Conservation (phyloP, 2,329 filamentous ascomycete species). For the Pseudocercospora crystallina region DNA sequence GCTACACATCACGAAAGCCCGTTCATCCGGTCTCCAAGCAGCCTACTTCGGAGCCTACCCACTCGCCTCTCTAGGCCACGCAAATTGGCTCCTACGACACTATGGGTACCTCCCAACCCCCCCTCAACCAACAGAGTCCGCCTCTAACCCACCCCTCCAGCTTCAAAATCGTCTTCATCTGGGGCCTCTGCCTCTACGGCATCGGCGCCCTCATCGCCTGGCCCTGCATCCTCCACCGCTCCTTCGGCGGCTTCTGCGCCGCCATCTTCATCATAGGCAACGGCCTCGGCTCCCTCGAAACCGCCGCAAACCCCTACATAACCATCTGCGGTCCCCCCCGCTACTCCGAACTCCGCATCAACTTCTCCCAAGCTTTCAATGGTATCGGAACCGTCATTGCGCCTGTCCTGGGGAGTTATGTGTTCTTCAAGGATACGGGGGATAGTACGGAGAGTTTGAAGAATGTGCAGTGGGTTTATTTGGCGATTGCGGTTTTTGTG, state of each 20-base stretch:
- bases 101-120: conserved; percentile 41
- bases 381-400: conserved; percentile 59
- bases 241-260: conserved; percentile 61
- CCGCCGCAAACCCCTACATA: conserved; percentile 57
- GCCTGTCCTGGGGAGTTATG: conserved; percentile 59
- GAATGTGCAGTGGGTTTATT: conserved; percentile 65
- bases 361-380: conserved; percentile 60
- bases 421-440: conserved; percentile 60
- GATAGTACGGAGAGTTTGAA: conserved; percentile 51
- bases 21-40: conserved; percentile 45
- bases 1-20: conserved; percentile 45
- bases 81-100: conserved; percentile 41
- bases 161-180: conserved; percentile 45
- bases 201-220: conserved; percentile 60
- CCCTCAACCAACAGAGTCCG: no score
- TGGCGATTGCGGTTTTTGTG: conserved; percentile 62
- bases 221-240: conserved; percentile 56
- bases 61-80: conserved; percentile 49
- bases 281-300: conserved; percentile 57
- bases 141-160: no score
- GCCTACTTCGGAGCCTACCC: conserved; percentile 54
- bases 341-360: conserved; percentile 59
- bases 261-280: conserved; percentile 57
- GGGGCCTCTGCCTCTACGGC: conserved; percentile 56
- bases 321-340: conserved; percentile 59